Base-by-base conservation (phyloP, 768 basidiomycete genomes). In the Astraeus odoratus region DNA sequence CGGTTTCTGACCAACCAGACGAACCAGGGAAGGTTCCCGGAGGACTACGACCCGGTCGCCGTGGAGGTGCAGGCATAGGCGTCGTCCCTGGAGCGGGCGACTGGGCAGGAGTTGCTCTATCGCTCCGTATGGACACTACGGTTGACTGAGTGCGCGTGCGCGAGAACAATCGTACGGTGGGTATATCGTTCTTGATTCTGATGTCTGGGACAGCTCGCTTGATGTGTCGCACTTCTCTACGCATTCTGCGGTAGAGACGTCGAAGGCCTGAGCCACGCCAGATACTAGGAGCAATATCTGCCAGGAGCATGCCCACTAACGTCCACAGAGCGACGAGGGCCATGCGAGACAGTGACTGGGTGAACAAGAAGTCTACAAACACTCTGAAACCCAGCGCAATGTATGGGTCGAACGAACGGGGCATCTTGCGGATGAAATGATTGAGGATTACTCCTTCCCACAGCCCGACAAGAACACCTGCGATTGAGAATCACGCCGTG, bases 381-480 rank as follows among this genome's bases (percentile, higher is more conserved):
- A 87, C 71, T n/a, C 86, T 71, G 41, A 86, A 75, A 27, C 66
- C 80, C 48, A 78, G 77, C 12, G 75, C 81, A 43, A 86, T 64
- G 61, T 80, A 85, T 7, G 84, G 85, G 60, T 87, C 85, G 45
- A 71, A 68, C 1, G 84, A 84, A 44, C 46, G 57, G 25, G 83
- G 82, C 63, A 73, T 73, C 58, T 83, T 83, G 49, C 74, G 74
- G 51, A 84, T 62, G 59, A 85, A 86, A 53, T 87, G 86, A 31
- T 78, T 75, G 44, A 86, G 69, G 29, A 86, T 77, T 20, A 83
- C 74, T 39, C 86, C 85, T 63, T 88, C 86, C 83, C 85, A 88
- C 16, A 87, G 67, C 7, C 86, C 86, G 43, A 89, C 69, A 46
- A 88, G 72, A 12, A 80, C 78, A 15, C 80, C 78, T 75, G 44